Percentiles rank a stretch among this genome's conserved stretches.
Evolutionary conservation across 2,329 filamentous ascomycete genomes (phyloP).

Genomic region (Eutypella sp.): DNA sequence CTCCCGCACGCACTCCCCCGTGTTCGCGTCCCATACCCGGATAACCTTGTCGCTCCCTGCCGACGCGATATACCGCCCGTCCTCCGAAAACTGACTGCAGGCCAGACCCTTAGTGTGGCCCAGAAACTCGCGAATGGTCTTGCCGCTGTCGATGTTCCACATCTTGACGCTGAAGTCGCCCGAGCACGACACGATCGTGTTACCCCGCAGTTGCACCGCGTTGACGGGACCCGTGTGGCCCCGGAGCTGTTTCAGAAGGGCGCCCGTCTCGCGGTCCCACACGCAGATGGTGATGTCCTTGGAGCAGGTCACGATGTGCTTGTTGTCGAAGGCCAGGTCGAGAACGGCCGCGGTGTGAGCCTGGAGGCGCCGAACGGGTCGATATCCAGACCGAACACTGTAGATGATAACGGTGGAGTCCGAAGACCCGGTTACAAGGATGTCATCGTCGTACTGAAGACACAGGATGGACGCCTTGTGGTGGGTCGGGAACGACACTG

Average conservation of each 20-base stretch:
- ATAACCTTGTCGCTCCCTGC: constrained; percentile 95
- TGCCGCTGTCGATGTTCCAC: constrained; percentile 89
- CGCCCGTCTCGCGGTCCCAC: constrained; percentile 80
- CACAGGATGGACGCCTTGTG: constrained; percentile 93
- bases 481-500: constrained; percentile 57
- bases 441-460: constrained; percentile 87
- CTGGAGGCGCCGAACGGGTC: constrained; percentile 70
- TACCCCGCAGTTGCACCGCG: constrained; percentile 89
- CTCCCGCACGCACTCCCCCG: constrained; percentile 74
- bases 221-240: constrained; percentile 93
- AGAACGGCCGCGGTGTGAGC: constrained; percentile 85
- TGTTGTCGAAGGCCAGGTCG: constrained; percentile 87
- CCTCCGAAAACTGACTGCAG: constrained; percentile 92
- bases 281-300: constrained; percentile 93
- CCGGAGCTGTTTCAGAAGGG: constrained; percentile 69
- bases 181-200: constrained; percentile 87
- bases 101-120: constrained; percentile 91
- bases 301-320: constrained; percentile 92
- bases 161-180: constrained; percentile 91
- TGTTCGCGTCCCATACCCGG: constrained; percentile 92
- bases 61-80: constrained; percentile 87
- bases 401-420: constrained; percentile 90
- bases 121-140: constrained; percentile 82
- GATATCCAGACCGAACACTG: constrained; percentile 73
- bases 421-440: constrained; percentile 91